Evolutionary conservation across 345 rosid species (phyloP), one percentile per base, ranked within the genome.

Genomic region (Acer negundo): DNA sequence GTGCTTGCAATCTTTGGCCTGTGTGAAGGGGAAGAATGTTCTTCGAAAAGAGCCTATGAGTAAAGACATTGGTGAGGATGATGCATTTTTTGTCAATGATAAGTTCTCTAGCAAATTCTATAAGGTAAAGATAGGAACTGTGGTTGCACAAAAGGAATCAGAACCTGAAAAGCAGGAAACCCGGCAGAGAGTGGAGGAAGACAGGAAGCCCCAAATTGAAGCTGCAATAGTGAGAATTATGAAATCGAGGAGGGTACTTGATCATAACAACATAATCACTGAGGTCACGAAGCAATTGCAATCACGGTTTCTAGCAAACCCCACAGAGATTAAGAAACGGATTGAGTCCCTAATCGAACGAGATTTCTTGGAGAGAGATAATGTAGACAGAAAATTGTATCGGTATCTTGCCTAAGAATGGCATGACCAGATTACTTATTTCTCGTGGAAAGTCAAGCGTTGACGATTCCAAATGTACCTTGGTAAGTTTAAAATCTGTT

Each of bases 91-190:
- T 42, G 88, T 91, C 58, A 91, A 91, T 62, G 90, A 87, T 75
- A 91, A 91, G 84, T 91, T 89, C 82, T 68, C 90, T 20, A 89
- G 93, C 83, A 91, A 87, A 80, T 91, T 89, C 75, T 84, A 83
- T 46, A 91, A 89, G 85, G 91, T 91, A 71, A 91, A 91, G 88
- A 89, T 89, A 72, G 95, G 95, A 28, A 91, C 95, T 0, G 91
- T 91, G 69, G 95, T 85, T 77, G 93, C 95, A 2, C 94, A 89
- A 47, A 91, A 84, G 79, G 95, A 87, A 63, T 82, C 95, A 5
- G 93, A 91, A 63, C 93, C 93, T 0, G 95, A 91, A 82, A 91
- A 91, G 71, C 95, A 86, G 74, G 93, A 91, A 82, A 89, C 93
- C 22, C 80, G 95, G 71, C 93, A 91, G 78, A 84, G 93, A 80